phyloP scores from a whole-genome alignment of 345 rosid genomes.

The Leavenworthia alabamica region DNA sequence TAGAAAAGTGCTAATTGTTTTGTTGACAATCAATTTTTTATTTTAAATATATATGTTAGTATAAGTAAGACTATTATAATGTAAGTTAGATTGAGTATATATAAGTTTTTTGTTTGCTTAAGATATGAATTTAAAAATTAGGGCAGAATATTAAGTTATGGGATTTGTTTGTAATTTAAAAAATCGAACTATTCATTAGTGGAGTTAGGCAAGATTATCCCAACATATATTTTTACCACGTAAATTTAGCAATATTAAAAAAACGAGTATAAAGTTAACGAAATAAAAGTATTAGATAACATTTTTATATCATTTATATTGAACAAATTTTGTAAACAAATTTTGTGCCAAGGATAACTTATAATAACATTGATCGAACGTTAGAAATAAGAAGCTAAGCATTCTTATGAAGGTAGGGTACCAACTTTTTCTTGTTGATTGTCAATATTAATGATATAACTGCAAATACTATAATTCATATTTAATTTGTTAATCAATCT shows the following conservation, averaged over 20 bases:
- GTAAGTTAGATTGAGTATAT: not conserved
- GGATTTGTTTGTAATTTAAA: slow-evolving; percentile 10
- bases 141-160: not conserved
- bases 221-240: not conserved
- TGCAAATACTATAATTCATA: too few relatives aligned
- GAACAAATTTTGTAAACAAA: not conserved
- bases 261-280: not conserved
- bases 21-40: slow-evolving; percentile 1
- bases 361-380: too few relatives aligned
- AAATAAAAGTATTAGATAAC: not conserved
- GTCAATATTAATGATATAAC: too few relatives aligned
- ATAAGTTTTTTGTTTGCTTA: not conserved
- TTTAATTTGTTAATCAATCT: too few relatives aligned
- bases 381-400: too few relatives aligned
- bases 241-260: not conserved
- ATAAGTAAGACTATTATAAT: not conserved
- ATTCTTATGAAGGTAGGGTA: too few relatives aligned
- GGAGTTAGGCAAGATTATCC: slow-evolving; percentile 21
- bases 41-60: not conserved
- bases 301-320: too few relatives aligned
- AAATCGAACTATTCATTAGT: not conserved
- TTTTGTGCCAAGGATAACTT: too few relatives aligned
- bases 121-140: slow-evolving; percentile 5
- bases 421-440: too few relatives aligned
- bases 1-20: slow-evolving; percentile 25